These are phyloP conservation scores for Pseudozyma tsukubaensis DNA, from an alignment of 1,284 basidiomycete genomes.

Conservation along the genomic window DNA sequence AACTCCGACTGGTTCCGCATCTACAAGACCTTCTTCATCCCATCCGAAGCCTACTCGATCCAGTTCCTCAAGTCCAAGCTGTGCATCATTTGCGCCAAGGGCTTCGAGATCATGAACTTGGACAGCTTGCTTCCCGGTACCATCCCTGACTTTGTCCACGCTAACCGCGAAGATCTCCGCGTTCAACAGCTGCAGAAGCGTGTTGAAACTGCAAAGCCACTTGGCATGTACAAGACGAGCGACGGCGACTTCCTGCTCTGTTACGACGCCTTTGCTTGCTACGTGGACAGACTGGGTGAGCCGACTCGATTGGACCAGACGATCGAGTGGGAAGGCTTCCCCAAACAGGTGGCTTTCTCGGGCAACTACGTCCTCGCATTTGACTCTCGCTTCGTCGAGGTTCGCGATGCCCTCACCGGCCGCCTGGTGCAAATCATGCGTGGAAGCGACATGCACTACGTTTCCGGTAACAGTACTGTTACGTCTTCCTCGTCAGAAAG, in stretches of 20 bases:
- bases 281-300: slow-evolving; percentile 69
- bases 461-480: slow-evolving; percentile 71
- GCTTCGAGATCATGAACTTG: slow-evolving; percentile 93
- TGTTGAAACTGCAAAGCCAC: slow-evolving; percentile 80
- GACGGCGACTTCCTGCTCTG: slow-evolving; percentile 88
- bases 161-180: slow-evolving; percentile 76
- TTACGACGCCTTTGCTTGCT: slow-evolving; percentile 91
- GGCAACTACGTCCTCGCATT: slow-evolving; percentile 90
- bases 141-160: slow-evolving; percentile 76
- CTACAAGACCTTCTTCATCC: slow-evolving; percentile 91
- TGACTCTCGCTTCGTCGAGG: slow-evolving; percentile 90
- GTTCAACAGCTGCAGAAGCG: slow-evolving; percentile 80
- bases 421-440: slow-evolving; percentile 89
- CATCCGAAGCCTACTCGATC: slow-evolving; percentile 86
- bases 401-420: slow-evolving; percentile 85
- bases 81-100: slow-evolving; percentile 88
- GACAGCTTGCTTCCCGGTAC: slow-evolving; percentile 82
- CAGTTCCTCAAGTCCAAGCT: slow-evolving; percentile 91
- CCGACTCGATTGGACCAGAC: slow-evolving; percentile 74
- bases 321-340: slow-evolving; percentile 93
- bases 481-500: slow-evolving; percentile 35
- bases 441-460: slow-evolving; percentile 82
- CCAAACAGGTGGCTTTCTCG: slow-evolving; percentile 78
- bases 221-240: slow-evolving; percentile 89
- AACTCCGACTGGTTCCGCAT: slow-evolving; percentile 91